Conservation (phyloP, 306 rosid species). For the Acacia acuminata region DNA sequence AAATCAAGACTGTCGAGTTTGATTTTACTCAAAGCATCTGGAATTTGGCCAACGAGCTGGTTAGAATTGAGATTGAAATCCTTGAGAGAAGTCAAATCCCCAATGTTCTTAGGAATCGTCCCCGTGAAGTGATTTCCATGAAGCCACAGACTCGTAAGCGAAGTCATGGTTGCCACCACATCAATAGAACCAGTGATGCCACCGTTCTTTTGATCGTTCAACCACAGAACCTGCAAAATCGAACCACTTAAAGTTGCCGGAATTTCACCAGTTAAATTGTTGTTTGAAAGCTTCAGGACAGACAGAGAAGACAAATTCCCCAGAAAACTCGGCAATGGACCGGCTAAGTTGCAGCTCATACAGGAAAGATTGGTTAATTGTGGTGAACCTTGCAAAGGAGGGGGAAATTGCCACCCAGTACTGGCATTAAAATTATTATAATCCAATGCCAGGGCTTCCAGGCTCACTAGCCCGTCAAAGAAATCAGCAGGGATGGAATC, state of each 20-base stretch:
- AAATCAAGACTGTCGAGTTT: constrained; percentile 54
- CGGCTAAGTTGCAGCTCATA: constrained; percentile 62
- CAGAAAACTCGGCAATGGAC: constrained; percentile 74
- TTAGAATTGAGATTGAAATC: constrained; percentile 81
- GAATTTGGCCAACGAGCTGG: constrained; percentile 74
- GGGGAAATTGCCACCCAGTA: constrained; percentile 74
- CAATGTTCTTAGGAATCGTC: constrained; percentile 68
- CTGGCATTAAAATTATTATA: constrained; percentile 53
- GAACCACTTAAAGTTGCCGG: constrained; percentile 46
- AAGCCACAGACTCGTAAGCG: constrained; percentile 74
- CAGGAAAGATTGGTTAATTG: constrained; percentile 75
- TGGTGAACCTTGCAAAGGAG: constrained; percentile 39
- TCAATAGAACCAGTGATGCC: constrained; percentile 66
- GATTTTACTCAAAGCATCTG: constrained; percentile 61
- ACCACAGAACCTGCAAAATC: constrained; percentile 60
- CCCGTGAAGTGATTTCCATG: constrained; percentile 86
- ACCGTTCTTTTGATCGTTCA: constrained; percentile 66
- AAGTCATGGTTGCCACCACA: constrained; percentile 61
- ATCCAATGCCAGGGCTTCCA: constrained; percentile 84
- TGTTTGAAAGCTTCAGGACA: constrained; percentile 61
- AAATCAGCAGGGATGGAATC: constrained; percentile 73
- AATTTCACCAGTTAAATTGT: constrained; percentile 55
- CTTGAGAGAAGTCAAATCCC: constrained; percentile 59
- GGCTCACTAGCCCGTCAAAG: constrained; percentile 57
- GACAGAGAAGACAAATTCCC: constrained; percentile 64